Base-by-base conservation (phyloP, 352 stramenopile genomes). In the Globisporangium recalcitrans region DNA sequence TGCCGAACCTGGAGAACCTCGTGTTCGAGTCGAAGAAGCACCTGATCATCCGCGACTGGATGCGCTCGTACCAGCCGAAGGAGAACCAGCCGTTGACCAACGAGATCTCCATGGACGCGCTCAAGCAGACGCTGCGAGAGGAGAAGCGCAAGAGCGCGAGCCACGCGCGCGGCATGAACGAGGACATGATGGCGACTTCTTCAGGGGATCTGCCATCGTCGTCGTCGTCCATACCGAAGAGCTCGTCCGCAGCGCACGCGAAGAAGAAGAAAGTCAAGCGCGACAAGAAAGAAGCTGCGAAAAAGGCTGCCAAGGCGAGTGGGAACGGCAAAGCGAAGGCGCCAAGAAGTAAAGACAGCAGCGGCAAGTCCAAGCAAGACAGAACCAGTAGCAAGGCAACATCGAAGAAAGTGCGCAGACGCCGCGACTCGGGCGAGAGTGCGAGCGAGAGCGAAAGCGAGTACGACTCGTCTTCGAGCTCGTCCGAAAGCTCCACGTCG, bases 1-100 rank as follows among this genome's bases (percentile, higher is more conserved):
- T 90, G 42, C 71, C 80, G 26, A 64, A 89, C 52, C 69, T 90
- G 34, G 81, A 90, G 57, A 27, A 77, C 13, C 52, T 93, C 34
- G 47, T 55, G 26, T 68, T 78, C 26, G 70, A 86, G 38, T 88
- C 83, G 55, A 73, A 72, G 47, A 93, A 93, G 62, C 63, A 88
- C 44, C 63, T 66, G 32, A 73, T 93, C 24, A 65, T 93, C 27
- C 70, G 75, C 44, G 83, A 93, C 64, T 93, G 83, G 83, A 91
- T 93, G 83, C 76, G 71, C 38, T 67, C 72, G 55, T 93, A 86
- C 66, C 71, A 75, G 48, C 60, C 75, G 4, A 60, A 65, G 16
- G 74, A 81, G 55, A 77, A 91, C 65, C 74, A 88, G 59, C 63
- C 80, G 26, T 51, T 86, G 38, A 67, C 62, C 36, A 64, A 59